phyloP scores from a whole-genome alignment of 305 asterid genomes.

The Fraxinus baroniana region DNA sequence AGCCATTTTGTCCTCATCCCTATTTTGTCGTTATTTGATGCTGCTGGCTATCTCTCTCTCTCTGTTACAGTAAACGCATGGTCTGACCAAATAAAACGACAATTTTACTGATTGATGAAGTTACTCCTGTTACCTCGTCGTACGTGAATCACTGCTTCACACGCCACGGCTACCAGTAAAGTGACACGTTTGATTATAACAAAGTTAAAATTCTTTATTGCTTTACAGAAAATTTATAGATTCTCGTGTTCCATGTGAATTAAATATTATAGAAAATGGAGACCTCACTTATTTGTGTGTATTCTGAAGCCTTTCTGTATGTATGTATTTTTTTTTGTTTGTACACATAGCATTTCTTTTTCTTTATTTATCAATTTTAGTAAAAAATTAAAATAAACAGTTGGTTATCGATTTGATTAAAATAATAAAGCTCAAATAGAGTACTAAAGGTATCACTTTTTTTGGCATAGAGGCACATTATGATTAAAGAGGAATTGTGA shows the following conservation, averaged over 20 bases:
- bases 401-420: neutral
- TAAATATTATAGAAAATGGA: too few relatives aligned
- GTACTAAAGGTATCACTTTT: neutral
- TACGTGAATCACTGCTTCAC: neutral
- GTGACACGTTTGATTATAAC: neutral
- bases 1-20: neutral
- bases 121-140: neutral
- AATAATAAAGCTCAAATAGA: too few relatives aligned
- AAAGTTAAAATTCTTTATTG: neutral
- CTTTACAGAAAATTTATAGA: too few relatives aligned
- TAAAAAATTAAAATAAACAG: neutral
- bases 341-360: too few relatives aligned
- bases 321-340: too few relatives aligned
- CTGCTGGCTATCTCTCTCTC: neutral
- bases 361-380: neutral
- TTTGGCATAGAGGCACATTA: neutral
- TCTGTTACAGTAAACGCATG: neutral
- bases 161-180: neutral
- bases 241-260: too few relatives aligned
- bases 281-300: too few relatives aligned
- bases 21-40: neutral
- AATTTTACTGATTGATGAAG: neutral
- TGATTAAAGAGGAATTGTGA: constrained; percentile 22
- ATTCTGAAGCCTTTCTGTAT: too few relatives aligned
- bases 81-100: neutral